Evolutionary conservation across 768 basidiomycete genomes (phyloP).

Genomic region (Tricholoma sp.): DNA sequence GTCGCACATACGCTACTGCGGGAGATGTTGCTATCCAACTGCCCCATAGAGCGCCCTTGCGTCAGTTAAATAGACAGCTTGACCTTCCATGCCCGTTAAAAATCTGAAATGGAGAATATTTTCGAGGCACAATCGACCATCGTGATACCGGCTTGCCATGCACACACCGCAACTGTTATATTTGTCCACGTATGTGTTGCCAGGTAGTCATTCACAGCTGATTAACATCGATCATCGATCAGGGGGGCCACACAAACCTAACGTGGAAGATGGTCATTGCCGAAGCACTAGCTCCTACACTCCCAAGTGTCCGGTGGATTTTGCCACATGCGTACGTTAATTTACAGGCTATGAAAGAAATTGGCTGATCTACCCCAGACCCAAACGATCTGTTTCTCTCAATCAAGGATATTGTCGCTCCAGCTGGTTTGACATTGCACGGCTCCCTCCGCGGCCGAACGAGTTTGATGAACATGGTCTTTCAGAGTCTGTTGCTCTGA

Average conservation of each 20-base stretch:
- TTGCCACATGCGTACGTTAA: conserved; percentile 37
- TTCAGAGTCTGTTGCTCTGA: conserved; percentile 26
- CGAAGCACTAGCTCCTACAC: conserved; percentile 27
- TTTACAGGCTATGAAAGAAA: not conserved
- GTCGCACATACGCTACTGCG: conserved; percentile 2
- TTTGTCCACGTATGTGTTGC: conserved; percentile 56
- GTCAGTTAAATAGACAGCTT: conserved; percentile 7
- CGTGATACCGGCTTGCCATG: conserved; percentile 15
- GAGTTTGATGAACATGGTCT: conserved; percentile 33
- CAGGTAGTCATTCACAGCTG: not conserved
- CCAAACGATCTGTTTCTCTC: conserved; percentile 24
- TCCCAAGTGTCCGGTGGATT: conserved; percentile 38
- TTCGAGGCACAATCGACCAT: conserved; percentile 8
- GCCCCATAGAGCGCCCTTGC: not conserved
- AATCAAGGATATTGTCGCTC: conserved; percentile 24
- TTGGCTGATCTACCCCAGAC: conserved; percentile 14
- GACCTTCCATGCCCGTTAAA: too few species aligned
- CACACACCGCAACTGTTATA: conserved; percentile 66
- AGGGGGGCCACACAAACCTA: conserved; percentile 37
- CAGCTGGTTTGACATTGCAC: conserved; percentile 39
- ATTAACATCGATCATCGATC: not conserved
- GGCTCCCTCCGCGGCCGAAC: conserved; percentile 29
- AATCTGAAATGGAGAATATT: conserved; percentile 10
- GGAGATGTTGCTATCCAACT: conserved; percentile 6
- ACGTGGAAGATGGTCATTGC: conserved; percentile 31